These are phyloP conservation scores for Posidonia oceanica DNA, from an alignment of 116 monocot genomes.

Conservation along the genomic window DNA sequence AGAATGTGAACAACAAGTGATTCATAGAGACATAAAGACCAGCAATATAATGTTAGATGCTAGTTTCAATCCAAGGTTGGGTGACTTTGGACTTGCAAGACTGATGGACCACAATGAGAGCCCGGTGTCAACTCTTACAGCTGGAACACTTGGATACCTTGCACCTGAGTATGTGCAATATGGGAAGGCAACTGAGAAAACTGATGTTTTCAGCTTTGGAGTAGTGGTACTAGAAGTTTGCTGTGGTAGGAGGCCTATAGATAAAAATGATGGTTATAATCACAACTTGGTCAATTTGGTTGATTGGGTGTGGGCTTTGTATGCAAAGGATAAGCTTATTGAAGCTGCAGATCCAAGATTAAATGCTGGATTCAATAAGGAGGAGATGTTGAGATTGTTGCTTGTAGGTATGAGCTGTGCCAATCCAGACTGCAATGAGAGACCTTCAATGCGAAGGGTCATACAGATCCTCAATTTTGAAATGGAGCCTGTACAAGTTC, in stretches of 20 bases:
- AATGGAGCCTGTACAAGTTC: slow-evolving; percentile 23
- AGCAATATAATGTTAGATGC: slow-evolving; percentile 78
- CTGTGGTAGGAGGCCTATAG: slow-evolving; percentile 66
- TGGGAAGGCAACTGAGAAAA: slow-evolving; percentile 66
- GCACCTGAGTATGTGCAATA: slow-evolving; percentile 76
- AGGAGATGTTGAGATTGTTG: slow-evolving; percentile 48
- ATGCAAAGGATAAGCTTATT: slow-evolving; percentile 31
- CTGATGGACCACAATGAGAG: slow-evolving; percentile 59
- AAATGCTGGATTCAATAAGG: slow-evolving; percentile 35
- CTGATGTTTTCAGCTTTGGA: slow-evolving; percentile 78
- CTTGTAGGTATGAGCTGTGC: slow-evolving; percentile 68
- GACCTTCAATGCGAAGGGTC: slow-evolving; percentile 63
- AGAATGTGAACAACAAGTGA: slow-evolving; percentile 68
- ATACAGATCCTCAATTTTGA: slow-evolving; percentile 53
- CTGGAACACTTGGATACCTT: slow-evolving; percentile 66
- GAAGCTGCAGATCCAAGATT: slow-evolving; percentile 49
- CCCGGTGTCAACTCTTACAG: slow-evolving; percentile 61
- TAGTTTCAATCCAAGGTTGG: slow-evolving; percentile 53
- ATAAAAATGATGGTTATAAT: slow-evolving; percentile 16
- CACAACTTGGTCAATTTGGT: slow-evolving; percentile 33
- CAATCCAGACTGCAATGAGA: slow-evolving; percentile 41
- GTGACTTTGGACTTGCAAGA: slow-evolving; percentile 72
- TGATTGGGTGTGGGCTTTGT: slow-evolving; percentile 58
- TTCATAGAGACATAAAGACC: slow-evolving; percentile 75
- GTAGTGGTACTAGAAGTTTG: slow-evolving; percentile 66